Conservation (phyloP, 106 monocot species). For the Dioscorea zingiberensis region DNA sequence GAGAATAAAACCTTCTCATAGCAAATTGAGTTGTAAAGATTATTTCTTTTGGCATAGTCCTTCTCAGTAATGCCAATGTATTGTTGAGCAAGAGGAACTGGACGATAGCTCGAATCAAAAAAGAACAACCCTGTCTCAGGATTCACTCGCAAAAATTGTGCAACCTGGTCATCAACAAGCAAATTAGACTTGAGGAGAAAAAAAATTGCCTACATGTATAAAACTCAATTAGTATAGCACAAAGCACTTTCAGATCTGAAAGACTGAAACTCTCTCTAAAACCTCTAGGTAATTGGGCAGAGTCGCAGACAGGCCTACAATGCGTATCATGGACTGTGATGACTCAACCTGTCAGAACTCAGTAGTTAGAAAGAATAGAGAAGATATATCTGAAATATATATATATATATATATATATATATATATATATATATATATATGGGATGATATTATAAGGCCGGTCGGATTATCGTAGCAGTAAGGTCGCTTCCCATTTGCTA, state of each 20-base stretch:
- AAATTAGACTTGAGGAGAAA: slow-evolving; percentile 2
- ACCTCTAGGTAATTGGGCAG: slow-evolving; percentile 94
- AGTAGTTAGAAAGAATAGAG: not conserved
- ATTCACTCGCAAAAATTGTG: slow-evolving; percentile 88
- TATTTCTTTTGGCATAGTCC: slow-evolving; percentile 50
- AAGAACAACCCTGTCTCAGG: slow-evolving; percentile 79
- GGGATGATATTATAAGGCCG: no score
- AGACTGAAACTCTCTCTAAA: not conserved
- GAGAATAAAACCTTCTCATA: slow-evolving; percentile 58
- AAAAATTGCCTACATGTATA: not conserved
- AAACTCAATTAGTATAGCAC: no score
- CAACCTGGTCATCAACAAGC: slow-evolving; percentile 76
- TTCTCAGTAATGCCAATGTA: slow-evolving; percentile 91
- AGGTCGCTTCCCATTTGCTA: no score
- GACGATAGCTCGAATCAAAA: slow-evolving; percentile 88
- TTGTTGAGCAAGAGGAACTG: slow-evolving; percentile 89
- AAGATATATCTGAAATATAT: not conserved
- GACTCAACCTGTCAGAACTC: slow-evolving; percentile 69
- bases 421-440: no score
- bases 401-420: no score
- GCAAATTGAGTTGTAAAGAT: slow-evolving; percentile 57
- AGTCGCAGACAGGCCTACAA: slow-evolving; percentile 94
- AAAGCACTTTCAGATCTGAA: no score
- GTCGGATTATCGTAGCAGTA: no score
- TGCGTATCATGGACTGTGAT: slow-evolving; percentile 92